Percentiles rank a stretch among this genome's conserved stretches.
Conservation (phyloP, 2,329 filamentous ascomycete species). For the Salinomyces thailandicus region DNA sequence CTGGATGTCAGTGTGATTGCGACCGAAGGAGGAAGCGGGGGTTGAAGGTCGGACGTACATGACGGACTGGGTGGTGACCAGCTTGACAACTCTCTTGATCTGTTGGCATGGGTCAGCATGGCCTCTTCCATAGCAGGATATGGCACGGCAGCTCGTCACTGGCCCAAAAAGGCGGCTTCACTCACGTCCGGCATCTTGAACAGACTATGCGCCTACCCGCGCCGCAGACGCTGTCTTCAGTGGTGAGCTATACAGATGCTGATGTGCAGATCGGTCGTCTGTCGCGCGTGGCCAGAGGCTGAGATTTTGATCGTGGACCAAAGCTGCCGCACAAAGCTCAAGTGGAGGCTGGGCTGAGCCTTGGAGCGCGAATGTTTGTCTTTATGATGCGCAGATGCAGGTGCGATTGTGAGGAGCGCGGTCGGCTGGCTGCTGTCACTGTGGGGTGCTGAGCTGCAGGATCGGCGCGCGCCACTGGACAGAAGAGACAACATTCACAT, state of each 20-base stretch:
- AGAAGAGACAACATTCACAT: neutral
- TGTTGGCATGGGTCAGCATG: no score
- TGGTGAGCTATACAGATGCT: neutral
- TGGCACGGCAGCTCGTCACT: no score
- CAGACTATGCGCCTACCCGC: neutral
- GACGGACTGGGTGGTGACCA: constrained; percentile 83
- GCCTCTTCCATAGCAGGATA: no score
- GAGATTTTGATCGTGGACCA: neutral
- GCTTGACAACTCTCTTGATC: constrained; percentile 79
- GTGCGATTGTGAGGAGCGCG: neutral
- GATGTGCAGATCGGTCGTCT: neutral
- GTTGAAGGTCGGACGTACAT: constrained; percentile 49
- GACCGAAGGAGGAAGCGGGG: neutral
- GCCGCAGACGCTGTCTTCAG: neutral
- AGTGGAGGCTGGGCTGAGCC: neutral
- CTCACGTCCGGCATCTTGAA: constrained; percentile 30
- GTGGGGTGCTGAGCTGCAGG: neutral
- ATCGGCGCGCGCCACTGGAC: neutral
- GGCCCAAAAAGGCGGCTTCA: no score
- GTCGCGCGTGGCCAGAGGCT: neutral
- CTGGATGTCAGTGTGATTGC: constrained; percentile 6
- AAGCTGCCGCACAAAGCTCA: neutral
- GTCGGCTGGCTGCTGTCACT: neutral
- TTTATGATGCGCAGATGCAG: neutral
- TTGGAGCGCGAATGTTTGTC: no score